Percentiles rank a stretch among this genome's conserved stretches.
Evolutionary conservation across 345 rosid genomes (phyloP).

Genomic region (Gossypioides kirkii): DNA sequence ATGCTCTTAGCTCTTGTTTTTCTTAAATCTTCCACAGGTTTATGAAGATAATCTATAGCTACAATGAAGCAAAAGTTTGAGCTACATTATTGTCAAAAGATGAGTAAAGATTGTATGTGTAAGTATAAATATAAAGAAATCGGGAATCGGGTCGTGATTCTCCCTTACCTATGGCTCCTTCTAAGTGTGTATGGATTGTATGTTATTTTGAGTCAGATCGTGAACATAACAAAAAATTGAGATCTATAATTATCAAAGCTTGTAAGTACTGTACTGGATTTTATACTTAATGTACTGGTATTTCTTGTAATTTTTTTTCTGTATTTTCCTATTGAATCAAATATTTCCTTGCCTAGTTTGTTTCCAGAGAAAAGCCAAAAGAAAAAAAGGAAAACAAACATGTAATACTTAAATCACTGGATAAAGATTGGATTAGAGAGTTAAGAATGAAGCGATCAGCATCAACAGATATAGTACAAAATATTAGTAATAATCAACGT

Average conservation of each 20-base stretch:
- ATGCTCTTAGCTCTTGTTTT: not conserved
- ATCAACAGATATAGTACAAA: no score
- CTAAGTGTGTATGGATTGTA: conserved; percentile 5
- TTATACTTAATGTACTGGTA: not conserved
- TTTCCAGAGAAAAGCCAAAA: not conserved
- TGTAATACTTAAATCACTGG: not conserved
- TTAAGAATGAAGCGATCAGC: not conserved
- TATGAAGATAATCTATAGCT: conserved; percentile 51
- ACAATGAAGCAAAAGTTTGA: conserved; percentile 27
- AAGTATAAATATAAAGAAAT: conserved; percentile 2
- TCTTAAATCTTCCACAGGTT: conserved; percentile 36
- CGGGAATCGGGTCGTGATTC: not conserved
- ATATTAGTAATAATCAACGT: no score
- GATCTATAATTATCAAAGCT: conserved; percentile 5
- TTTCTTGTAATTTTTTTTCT: not conserved
- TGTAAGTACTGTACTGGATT: conserved; percentile 7
- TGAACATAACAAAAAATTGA: not conserved
- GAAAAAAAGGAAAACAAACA: not conserved
- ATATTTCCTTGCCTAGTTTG: not conserved
- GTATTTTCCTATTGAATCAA: not conserved
- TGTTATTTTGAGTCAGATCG: not conserved
- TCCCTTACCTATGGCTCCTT: not conserved
- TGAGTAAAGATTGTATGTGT: not conserved
- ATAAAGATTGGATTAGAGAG: not conserved
- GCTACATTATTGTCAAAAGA: conserved; percentile 2